Evolutionary conservation across 2,329 filamentous ascomycete genomes (phyloP).

Genomic region (Botrytis aclada): DNA sequence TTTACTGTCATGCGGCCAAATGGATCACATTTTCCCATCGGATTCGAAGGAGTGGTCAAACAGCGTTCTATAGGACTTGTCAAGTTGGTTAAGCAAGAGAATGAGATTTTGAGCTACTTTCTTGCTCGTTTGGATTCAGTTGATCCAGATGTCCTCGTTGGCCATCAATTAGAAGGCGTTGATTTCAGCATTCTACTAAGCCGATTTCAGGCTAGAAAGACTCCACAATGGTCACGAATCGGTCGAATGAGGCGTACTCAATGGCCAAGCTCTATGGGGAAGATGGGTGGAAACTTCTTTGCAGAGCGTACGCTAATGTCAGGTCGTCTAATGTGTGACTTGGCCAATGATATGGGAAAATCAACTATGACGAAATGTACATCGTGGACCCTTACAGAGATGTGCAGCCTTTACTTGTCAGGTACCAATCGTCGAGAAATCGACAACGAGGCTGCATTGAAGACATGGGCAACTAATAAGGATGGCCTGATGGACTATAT

Average conservation of each 20-base stretch:
- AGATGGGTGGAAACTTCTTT: constrained; percentile 85
- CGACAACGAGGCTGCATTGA: constrained; percentile 83
- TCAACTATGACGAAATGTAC: constrained; percentile 96
- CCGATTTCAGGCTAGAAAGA: constrained; percentile 84
- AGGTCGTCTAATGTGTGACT: constrained; percentile 85
- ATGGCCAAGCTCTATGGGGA: constrained; percentile 86
- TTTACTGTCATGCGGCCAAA: constrained; percentile 89
- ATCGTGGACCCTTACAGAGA: constrained; percentile 96
- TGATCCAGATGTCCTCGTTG: constrained; percentile 91
- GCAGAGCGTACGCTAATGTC: constrained; percentile 86
- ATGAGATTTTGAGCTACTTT: constrained; percentile 82
- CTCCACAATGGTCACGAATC: constrained; percentile 90
- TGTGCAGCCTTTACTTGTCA: constrained; percentile 87
- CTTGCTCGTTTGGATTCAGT: constrained; percentile 81
- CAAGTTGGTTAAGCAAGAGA: constrained; percentile 78
- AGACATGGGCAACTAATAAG: constrained; percentile 79
- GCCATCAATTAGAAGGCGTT: constrained; percentile 94
- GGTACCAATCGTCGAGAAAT: constrained; percentile 67
- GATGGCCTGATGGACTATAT: constrained; percentile 91
- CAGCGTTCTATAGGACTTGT: constrained; percentile 72
- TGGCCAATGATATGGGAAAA: constrained; percentile 95
- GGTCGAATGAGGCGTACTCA: constrained; percentile 77
- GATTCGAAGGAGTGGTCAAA: constrained; percentile 75
- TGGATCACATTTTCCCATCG: constrained; percentile 72
- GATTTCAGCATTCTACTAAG: constrained; percentile 90